Evolutionary conservation across 2,329 filamentous ascomycete genomes (phyloP).

Genomic region (Calycina marina): DNA sequence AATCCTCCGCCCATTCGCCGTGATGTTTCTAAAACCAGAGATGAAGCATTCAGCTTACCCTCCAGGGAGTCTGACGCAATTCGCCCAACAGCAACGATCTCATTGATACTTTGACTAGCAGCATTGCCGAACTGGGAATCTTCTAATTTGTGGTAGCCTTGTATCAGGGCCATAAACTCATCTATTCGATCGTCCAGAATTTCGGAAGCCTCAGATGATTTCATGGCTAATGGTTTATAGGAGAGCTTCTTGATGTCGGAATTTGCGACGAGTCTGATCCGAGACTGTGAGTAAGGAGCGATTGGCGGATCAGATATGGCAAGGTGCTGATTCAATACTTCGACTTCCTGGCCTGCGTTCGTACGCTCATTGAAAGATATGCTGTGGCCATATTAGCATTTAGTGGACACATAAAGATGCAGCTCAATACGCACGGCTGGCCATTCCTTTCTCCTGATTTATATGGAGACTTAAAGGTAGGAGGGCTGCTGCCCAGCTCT

Average conservation of each 20-base stretch:
- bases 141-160: constrained; percentile 61
- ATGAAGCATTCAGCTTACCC: constrained; percentile 73
- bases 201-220: constrained; percentile 80
- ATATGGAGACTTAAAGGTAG: constrained; percentile 28
- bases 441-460: constrained; percentile 12
- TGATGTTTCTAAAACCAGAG: constrained; percentile 78
- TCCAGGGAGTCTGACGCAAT: constrained; percentile 82
- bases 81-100: constrained; percentile 79
- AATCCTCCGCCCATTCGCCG: constrained; percentile 69
- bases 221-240: constrained; percentile 92
- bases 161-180: constrained; percentile 62
- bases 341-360: constrained; percentile 69
- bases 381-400: constrained; percentile 22
- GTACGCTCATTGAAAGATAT: constrained; percentile 60
- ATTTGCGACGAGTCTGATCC: constrained; percentile 72
- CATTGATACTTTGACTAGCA: constrained; percentile 66
- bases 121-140: constrained; percentile 78
- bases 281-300: constrained; percentile 56
- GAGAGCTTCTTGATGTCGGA: constrained; percentile 82
- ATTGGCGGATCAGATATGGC: constrained; percentile 51
- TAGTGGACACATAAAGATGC: background rate
- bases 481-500: constrained; percentile 30
- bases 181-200: constrained; percentile 93
- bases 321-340: constrained; percentile 70
- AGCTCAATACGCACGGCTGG: constrained; percentile 11